Evolutionary conservation across 2,329 filamentous ascomycete genomes (phyloP).

Genomic region (Parastagonospora avenae): DNA sequence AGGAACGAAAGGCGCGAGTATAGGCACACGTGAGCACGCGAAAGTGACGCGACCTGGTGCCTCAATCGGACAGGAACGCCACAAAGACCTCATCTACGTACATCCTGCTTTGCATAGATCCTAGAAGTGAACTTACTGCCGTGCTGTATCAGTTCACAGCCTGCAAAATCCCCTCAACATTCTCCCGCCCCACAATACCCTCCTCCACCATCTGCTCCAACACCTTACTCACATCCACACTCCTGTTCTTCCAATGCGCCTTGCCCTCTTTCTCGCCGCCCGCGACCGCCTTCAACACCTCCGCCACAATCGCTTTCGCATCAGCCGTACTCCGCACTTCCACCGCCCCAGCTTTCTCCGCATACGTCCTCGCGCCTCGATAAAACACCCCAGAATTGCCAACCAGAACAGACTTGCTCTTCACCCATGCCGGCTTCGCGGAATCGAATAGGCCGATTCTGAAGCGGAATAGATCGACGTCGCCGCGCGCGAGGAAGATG

Average conservation of each 20-base stretch:
- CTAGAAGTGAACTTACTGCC: no score
- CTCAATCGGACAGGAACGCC: no score
- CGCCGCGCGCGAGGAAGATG: slow-evolving; percentile 40
- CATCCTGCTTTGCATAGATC: no score
- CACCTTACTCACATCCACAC: slow-evolving; percentile 50
- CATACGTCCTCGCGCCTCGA: slow-evolving; percentile 39
- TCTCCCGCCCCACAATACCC: slow-evolving; percentile 49
- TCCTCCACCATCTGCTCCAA: slow-evolving; percentile 61
- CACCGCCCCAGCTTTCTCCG: slow-evolving; percentile 29
- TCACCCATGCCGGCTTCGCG: slow-evolving; percentile 37
- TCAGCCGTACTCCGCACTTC: slow-evolving; percentile 53
- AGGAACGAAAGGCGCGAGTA: no score
- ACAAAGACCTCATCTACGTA: no score
- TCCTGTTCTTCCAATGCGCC: slow-evolving; percentile 46
- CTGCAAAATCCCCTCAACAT: slow-evolving; percentile 26
- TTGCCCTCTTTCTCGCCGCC: slow-evolving; percentile 42
- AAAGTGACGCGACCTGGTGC: no score
- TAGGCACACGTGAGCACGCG: no score
- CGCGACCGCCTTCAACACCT: slow-evolving; percentile 51
- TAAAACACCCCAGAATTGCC: slow-evolving; percentile 48
- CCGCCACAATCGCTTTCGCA: slow-evolving; percentile 56
- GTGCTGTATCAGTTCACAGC: neutral
- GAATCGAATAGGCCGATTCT: slow-evolving; percentile 25
- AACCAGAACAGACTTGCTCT: slow-evolving; percentile 41
- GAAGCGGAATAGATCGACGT: slow-evolving; percentile 43